phyloP scores from a whole-genome alignment of 768 basidiomycete species.

The Xerocomellus amylosporus region DNA sequence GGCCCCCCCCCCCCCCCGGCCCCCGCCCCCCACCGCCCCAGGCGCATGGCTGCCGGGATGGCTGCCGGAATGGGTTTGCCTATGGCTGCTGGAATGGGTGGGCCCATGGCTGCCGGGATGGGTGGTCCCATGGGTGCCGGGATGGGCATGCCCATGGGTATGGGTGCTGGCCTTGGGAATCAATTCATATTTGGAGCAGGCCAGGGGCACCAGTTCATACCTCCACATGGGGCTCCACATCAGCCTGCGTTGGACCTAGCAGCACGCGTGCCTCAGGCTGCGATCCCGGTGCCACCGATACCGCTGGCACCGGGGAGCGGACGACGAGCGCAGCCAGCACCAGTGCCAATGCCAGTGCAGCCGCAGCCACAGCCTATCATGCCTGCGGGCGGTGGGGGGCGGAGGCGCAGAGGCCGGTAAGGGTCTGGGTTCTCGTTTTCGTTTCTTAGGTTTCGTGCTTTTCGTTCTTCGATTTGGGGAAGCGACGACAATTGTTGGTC shows the following conservation, averaged over 20 bases:
- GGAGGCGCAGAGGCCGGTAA: conserved; percentile 11
- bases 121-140: neutral
- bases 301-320: neutral
- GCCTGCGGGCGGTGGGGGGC: conserved; percentile 5
- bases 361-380: neutral
- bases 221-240: neutral
- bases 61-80: neutral
- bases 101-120: neutral
- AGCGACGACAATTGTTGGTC: neutral
- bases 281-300: neutral
- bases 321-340: neutral
- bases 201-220: conserved; percentile 10
- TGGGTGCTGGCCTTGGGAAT: neutral
- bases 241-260: neutral
- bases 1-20: too few species aligned
- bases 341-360: neutral
- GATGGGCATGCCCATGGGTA: conserved; percentile 3
- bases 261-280: neutral
- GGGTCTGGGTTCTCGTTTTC: neutral
- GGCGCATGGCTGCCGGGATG: too few species aligned
- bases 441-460: neutral
- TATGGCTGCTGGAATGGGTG: neutral
- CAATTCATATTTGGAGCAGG: conserved; percentile 19
- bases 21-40: too few species aligned
- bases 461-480: neutral